Evolutionary conservation across 2,329 filamentous ascomycete genomes (phyloP), one percentile per base, ranked within the genome.

Genomic region (Sodiomyces alkalinus): DNA sequence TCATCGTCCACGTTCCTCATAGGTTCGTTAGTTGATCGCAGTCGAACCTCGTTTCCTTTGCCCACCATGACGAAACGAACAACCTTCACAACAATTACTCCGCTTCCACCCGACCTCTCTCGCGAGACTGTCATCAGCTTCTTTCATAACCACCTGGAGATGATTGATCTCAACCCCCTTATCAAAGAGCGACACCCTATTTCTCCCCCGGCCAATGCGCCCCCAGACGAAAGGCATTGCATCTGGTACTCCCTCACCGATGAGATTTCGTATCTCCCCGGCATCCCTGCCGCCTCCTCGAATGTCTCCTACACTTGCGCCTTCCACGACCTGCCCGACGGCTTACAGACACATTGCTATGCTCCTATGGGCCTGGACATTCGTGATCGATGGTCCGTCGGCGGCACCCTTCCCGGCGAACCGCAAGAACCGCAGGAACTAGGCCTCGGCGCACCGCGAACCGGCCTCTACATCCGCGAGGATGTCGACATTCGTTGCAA

Each of bases 81-180:
- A 11, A 61, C 72, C 18, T 83, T 86, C 56, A 90, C 80, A 21
- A 79, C 71, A 25, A 72, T 86, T 41, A 90, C 80, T 17, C 78
- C 82, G 12, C 64, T 92, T 18, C 83, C 85, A 7, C 41, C 67
- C 3, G 60, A 62, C 40, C 67, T 90, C 39, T 62, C 71, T 26
- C 70, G 81, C 30, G 64, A 77, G 39, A 64, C 69, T n/a, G 80
- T 81, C 22, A 49, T 92, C 37, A 62, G 70, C 30, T 80, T 81
- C 39, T 71, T 92, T 18, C 80, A 83, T 49, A 66, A 78, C 49
- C 82, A 92, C 53, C 50, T 64, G 27, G 74, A 74, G 41, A 92
- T 93, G 76, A 92, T 92, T 44, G 77, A 87, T 46, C 60, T 92
- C 32, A 92, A 92, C 50, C 83, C 83, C 2, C 63, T 92, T 26